phyloP scores from a whole-genome alignment of 2,329 filamentous ascomycete species.

The Colletotrichum tofieldiae region DNA sequence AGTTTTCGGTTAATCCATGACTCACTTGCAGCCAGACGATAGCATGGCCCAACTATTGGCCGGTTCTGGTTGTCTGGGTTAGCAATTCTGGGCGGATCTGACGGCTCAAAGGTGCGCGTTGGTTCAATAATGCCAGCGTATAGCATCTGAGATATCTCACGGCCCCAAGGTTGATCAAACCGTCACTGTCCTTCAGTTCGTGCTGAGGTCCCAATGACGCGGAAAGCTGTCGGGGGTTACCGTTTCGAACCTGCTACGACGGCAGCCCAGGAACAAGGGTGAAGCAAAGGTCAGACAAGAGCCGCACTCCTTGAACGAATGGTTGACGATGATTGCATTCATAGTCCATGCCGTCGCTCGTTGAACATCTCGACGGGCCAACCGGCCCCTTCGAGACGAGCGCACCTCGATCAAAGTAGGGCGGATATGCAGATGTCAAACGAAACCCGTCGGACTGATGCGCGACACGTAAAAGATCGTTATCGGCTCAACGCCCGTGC shows the following conservation, averaged over 20 bases:
- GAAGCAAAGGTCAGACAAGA: conserved; percentile 1
- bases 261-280: neutral
- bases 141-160: conserved; percentile 4
- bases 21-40: neutral
- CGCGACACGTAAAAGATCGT: neutral
- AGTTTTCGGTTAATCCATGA: neutral
- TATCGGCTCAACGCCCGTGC: neutral
- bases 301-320: neutral
- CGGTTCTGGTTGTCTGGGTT: neutral
- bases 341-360: neutral
- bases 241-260: conserved; percentile 25
- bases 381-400: no score
- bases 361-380: neutral
- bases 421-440: neutral
- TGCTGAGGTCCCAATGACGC: neutral
- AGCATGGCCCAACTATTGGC: neutral
- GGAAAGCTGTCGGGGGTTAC: neutral
- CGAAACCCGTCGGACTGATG: neutral
- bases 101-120: neutral
- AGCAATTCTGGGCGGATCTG: neutral
- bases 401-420: neutral
- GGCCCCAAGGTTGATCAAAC: conserved; percentile 22
- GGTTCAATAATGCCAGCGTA: neutral
- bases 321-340: neutral
- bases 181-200: conserved; percentile 6